phyloP scores from a whole-genome alignment of 2,329 filamentous ascomycete species.

The Leptographium flavum region DNA sequence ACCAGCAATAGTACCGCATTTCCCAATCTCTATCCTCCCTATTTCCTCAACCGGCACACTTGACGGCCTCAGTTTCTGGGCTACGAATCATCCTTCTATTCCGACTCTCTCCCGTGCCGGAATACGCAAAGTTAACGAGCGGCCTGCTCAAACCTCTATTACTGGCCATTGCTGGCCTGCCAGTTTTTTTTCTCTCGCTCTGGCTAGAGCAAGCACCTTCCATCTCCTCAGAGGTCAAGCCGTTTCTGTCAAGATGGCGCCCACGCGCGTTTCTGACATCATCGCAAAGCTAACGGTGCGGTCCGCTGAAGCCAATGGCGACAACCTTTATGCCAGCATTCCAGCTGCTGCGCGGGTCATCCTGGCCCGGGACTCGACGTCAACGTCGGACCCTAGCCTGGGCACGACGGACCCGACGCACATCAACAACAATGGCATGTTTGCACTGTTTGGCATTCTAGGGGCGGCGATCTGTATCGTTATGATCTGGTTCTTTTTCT shows the following conservation, averaged over 20 bases:
- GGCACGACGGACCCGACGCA: conserved; percentile 39
- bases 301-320: conserved; percentile 8
- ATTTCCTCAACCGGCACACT: too few relatives aligned
- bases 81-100: not conserved
- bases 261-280: conserved; percentile 19
- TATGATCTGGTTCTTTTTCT: conserved; percentile 96
- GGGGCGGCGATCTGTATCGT: conserved; percentile 60
- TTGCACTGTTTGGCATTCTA: conserved; percentile 75
- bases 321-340: conserved; percentile 19
- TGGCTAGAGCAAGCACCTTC: not conserved
- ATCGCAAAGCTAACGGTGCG: conserved; percentile 6
- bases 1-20: too few relatives aligned
- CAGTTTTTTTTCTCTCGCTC: not conserved
- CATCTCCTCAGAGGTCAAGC: not conserved
- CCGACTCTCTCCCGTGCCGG: not conserved
- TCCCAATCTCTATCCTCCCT: too few relatives aligned
- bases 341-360: conserved; percentile 28
- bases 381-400: conserved; percentile 23
- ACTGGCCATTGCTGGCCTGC: not conserved
- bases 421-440: conserved; percentile 57
- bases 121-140: not conserved
- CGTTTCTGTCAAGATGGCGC: conserved; percentile 21
- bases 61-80: not conserved
- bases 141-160: not conserved
- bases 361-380: conserved; percentile 25